Percentiles rank a stretch among this genome's conserved stretches.
Conservation (phyloP, 2,329 filamentous ascomycete genomes). For the Aureobasidium sp. region DNA sequence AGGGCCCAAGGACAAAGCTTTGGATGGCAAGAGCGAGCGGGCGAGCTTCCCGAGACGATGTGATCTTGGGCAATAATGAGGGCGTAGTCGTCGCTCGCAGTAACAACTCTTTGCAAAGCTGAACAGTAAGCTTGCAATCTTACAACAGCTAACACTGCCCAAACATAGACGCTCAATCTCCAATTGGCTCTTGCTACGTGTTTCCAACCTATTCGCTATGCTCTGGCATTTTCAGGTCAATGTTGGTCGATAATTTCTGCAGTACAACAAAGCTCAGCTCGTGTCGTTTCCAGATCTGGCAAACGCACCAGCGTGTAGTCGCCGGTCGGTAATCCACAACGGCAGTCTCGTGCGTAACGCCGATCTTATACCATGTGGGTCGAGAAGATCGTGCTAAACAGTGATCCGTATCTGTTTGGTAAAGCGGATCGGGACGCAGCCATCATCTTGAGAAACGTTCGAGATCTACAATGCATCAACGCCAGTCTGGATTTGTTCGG, state of each 20-base stretch:
- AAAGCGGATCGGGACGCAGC: constrained; percentile 18
- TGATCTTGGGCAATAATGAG: background rate
- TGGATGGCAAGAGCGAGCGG: too few relatives aligned
- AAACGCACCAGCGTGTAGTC: background rate
- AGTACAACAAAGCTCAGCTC: background rate
- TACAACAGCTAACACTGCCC: background rate
- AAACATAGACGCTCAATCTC: too few relatives aligned
- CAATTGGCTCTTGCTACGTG: background rate
- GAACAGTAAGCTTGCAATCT: background rate
- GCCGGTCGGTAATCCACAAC: background rate
- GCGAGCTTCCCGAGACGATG: background rate
- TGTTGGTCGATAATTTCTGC: background rate
- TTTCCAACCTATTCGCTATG: background rate
- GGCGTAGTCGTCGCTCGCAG: background rate
- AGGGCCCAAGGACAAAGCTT: background rate
- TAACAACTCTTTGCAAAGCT: background rate
- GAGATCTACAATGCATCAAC: constrained; percentile 16
- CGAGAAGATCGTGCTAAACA: constrained; percentile 6
- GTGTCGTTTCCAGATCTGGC: background rate
- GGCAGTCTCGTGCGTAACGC: background rate
- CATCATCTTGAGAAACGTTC: background rate
- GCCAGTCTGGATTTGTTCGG: background rate
- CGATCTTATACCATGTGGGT: constrained; percentile 1
- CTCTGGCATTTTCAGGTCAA: background rate
- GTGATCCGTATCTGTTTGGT: constrained; percentile 16